Evolutionary conservation across 2,329 filamentous ascomycete species (phyloP).

Genomic region (Diaporthe caulivora): DNA sequence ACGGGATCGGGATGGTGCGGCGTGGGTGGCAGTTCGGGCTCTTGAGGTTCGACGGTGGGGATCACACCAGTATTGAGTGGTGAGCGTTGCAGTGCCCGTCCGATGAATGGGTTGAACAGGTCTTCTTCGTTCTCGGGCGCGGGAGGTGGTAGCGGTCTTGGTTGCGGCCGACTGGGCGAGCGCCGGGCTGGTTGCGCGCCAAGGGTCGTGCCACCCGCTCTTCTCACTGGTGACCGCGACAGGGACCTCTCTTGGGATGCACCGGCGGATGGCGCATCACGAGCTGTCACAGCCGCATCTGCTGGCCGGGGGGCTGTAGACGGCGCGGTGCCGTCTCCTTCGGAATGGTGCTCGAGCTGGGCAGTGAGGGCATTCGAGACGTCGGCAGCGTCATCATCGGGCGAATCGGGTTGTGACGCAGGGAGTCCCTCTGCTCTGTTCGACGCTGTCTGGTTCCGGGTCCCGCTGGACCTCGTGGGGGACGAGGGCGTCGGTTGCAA

Average conservation of each 20-base stretch:
- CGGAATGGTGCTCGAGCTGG: conserved; percentile 48
- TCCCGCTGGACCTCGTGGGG: conserved; percentile 60
- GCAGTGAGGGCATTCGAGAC: conserved; percentile 42
- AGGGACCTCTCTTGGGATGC: conserved; percentile 42
- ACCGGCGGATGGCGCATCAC: conserved; percentile 3
- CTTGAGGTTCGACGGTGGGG: conserved; percentile 54
- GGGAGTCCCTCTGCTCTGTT: conserved; percentile 41
- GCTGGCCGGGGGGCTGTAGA: conserved; percentile 8
- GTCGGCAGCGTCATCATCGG: conserved; percentile 37
- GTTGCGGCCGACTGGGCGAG: conserved; percentile 53
- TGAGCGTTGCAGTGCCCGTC: conserved; percentile 52
- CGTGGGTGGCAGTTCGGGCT: conserved; percentile 75
- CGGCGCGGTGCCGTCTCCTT: conserved; percentile 33
- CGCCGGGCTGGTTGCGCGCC: conserved; percentile 51
- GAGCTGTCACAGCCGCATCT: background rate
- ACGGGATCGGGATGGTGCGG: conserved; percentile 65
- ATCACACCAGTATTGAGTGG: conserved; percentile 50
- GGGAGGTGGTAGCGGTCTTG: conserved; percentile 62
- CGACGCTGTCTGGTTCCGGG: conserved; percentile 63
- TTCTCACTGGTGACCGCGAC: conserved; percentile 46
- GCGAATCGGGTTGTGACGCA: conserved; percentile 37
- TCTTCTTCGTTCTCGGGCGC: conserved; percentile 57
- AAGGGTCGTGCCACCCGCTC: conserved; percentile 46
- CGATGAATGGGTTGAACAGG: conserved; percentile 56
- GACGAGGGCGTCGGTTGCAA: background rate